Evolutionary conservation across 1,139 yeast genomes (phyloP).

Genomic region (Scheffersomyces segobiensis): DNA sequence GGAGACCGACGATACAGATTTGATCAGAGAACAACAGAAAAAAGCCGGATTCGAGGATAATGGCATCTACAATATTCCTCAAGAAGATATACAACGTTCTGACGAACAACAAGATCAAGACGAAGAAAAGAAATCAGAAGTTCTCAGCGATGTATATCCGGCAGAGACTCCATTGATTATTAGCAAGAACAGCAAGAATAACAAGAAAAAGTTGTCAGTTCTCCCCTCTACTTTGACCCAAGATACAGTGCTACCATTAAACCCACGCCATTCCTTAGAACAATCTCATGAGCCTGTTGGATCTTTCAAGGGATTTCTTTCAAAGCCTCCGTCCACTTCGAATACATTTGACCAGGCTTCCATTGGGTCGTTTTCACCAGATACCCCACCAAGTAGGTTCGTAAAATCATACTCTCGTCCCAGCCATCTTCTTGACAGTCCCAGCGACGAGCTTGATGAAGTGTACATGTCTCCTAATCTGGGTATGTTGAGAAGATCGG

Average conservation of each 20-base stretch:
- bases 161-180: slow-evolving; percentile 40
- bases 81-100: slow-evolving; percentile 16
- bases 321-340: slow-evolving; percentile 5
- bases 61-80: slow-evolving; percentile 21
- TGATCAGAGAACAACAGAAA: slow-evolving; percentile 13
- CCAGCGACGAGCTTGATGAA: slow-evolving; percentile 6
- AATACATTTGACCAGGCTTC: slow-evolving; percentile 19
- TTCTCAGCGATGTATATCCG: slow-evolving; percentile 45
- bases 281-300: background rate
- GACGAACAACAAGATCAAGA: slow-evolving; percentile 13
- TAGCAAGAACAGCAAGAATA: slow-evolving; percentile 23
- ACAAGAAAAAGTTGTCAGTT: slow-evolving; percentile 19
- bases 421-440: background rate
- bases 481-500: slow-evolving; percentile 30
- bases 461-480: background rate
- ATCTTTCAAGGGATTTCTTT: background rate
- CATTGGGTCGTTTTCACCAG: slow-evolving; percentile 39
- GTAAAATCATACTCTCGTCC: background rate
- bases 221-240: slow-evolving; percentile 11
- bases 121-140: slow-evolving; percentile 36
- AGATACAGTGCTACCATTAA: background rate
- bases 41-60: slow-evolving; percentile 18
- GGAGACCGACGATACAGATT: slow-evolving; percentile 9
- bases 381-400: slow-evolving; percentile 27
- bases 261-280: background rate